phyloP scores from a whole-genome alignment of 73 alveolate species.

The Symbiodinium natans region DNA sequence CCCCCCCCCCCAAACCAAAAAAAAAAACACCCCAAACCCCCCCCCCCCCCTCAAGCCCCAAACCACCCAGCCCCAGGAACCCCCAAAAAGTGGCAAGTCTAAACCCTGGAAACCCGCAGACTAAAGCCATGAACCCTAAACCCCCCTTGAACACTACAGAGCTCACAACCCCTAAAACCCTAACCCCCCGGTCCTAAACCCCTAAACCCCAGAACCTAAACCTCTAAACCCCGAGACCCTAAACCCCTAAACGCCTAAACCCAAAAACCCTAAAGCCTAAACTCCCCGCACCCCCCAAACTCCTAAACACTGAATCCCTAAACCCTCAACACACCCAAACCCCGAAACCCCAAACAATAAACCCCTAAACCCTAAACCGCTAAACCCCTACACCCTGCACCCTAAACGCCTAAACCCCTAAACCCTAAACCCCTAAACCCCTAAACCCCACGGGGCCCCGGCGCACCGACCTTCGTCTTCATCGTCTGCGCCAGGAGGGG shows the following conservation, averaged over 20 bases:
- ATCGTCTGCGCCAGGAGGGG: slow-evolving; percentile 7
- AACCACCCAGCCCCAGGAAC: no score
- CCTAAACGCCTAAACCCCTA: not conserved
- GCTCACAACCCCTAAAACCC: not conserved
- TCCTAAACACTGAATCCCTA: not conserved
- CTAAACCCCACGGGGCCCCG: not conserved
- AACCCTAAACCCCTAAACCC: not conserved
- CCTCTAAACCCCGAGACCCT: not conserved
- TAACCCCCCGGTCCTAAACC: not conserved
- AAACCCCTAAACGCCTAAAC: not conserved
- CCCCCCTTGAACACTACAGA: no score
- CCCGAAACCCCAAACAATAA: not conserved
- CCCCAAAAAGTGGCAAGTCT: no score
- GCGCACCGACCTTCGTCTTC: slow-evolving; percentile 90
- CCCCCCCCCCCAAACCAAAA: no score
- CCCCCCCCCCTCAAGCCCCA: no score
- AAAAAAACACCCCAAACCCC: no score
- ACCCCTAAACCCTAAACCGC: not conserved
- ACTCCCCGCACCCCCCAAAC: not conserved
- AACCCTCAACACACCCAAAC: not conserved
- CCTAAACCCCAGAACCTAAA: not conserved
- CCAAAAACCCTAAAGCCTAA: not conserved
- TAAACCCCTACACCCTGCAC: not conserved
- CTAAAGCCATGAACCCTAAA: not conserved
- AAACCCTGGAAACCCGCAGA: no score